Evolutionary conservation across 73 alveolate species (phyloP).

Genomic region (Uronychia setigera): DNA sequence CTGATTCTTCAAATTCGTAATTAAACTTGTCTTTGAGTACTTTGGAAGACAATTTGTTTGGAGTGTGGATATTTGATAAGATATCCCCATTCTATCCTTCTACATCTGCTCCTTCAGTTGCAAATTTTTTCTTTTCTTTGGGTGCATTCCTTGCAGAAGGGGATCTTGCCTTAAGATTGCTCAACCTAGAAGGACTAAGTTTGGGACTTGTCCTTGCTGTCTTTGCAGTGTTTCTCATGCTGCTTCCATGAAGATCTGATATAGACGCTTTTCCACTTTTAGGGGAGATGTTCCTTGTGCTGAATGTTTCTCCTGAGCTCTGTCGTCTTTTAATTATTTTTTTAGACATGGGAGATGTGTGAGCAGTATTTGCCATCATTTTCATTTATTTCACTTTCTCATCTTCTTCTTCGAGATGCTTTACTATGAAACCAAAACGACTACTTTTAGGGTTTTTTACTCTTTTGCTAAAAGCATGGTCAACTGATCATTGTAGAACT

Average conservation of each 20-base stretch:
- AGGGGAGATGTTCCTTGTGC: background rate
- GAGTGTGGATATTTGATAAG: background rate
- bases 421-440: background rate
- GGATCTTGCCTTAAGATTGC: no score
- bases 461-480: background rate
- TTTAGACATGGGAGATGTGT: background rate
- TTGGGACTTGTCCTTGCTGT: background rate
- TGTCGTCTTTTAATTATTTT: background rate
- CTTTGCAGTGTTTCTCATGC: background rate
- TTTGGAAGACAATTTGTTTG: background rate
- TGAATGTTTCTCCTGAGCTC: background rate
- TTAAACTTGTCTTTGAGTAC: background rate
- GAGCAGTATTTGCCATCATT: background rate
- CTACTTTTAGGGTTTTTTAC: background rate
- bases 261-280: background rate
- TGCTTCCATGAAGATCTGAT: no score
- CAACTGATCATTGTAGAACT: background rate
- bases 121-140: no score
- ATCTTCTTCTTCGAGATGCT: background rate
- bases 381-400: background rate
- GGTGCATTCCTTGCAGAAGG: no score
- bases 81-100: no score
- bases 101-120: no score
- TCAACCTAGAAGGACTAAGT: background rate
- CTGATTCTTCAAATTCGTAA: background rate